Conservation (phyloP, 2,329 filamentous ascomycete genomes). For the Ceratocystis cacaofunesta region DNA sequence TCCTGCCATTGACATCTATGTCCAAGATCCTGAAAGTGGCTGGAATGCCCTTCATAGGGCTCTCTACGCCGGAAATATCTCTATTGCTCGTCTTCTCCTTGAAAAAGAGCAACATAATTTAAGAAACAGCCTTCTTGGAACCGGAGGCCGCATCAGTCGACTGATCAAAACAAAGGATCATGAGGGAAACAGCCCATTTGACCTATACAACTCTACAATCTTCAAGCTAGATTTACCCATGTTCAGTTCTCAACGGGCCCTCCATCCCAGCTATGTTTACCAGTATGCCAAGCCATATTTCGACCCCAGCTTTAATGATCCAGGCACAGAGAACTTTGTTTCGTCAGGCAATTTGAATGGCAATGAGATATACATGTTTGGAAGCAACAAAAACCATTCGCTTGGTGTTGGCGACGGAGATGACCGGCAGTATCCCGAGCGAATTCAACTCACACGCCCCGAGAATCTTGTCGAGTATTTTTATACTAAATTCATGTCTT, state of each 20-base stretch:
- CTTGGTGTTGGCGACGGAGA: conserved; percentile 91
- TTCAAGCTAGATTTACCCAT: conserved; percentile 51
- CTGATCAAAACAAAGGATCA: conserved; percentile 91
- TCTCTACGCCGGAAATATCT: conserved; percentile 77
- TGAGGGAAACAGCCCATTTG: conserved; percentile 88
- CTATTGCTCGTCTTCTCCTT: conserved; percentile 69
- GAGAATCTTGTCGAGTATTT: conserved; percentile 62
- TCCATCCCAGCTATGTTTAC: conserved; percentile 8
- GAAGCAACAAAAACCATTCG: conserved; percentile 89
- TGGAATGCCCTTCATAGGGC: conserved; percentile 93
- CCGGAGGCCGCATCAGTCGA: conserved; percentile 49
- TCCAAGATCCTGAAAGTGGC: conserved; percentile 78
- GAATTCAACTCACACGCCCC: conserved; percentile 60
- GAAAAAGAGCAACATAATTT: conserved; percentile 49
- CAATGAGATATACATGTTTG: conserved; percentile 85
- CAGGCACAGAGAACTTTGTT: background rate
- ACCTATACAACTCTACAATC: conserved; percentile 80
- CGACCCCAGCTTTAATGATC: conserved; percentile 24
- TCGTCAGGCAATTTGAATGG: conserved; percentile 29
- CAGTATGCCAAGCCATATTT: conserved; percentile 38
- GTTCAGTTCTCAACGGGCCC: conserved; percentile 18
- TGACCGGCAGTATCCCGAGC: conserved; percentile 84
- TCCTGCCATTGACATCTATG: conserved; percentile 69
- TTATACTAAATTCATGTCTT: conserved; percentile 43
- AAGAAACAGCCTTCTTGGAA: conserved; percentile 27